A percentile compares a stretch with the other conserved stretches of the same genome.
phyloP scores from a whole-genome alignment of 2,329 filamentous ascomycete species.

The Raffaelea albimanens region DNA sequence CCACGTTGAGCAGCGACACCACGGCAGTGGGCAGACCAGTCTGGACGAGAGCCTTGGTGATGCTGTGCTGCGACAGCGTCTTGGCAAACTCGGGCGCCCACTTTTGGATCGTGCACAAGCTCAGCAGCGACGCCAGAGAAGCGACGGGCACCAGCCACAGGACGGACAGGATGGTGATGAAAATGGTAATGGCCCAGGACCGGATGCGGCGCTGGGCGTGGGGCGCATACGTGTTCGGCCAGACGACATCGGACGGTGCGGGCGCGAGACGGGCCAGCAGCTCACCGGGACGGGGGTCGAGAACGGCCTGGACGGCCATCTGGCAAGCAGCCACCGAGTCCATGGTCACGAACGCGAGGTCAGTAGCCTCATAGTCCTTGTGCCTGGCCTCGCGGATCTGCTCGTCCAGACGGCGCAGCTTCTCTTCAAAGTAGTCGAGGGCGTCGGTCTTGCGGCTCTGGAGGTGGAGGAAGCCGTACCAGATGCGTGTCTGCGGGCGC shows the following conservation, averaged over 20 bases:
- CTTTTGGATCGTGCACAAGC: slow-evolving; percentile 68
- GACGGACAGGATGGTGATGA: slow-evolving; percentile 75
- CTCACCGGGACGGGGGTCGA: slow-evolving; percentile 81
- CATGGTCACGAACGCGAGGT: slow-evolving; percentile 94
- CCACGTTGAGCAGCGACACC: slow-evolving; percentile 77
- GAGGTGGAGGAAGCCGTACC: slow-evolving; percentile 68
- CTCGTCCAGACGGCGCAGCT: slow-evolving; percentile 68
- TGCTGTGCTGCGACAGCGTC: slow-evolving; percentile 56
- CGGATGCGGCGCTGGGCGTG: slow-evolving; percentile 64
- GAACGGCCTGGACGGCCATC: slow-evolving; percentile 90
- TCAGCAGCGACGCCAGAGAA: slow-evolving; percentile 68
- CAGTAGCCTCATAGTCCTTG: slow-evolving; percentile 67
- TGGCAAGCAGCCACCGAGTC: slow-evolving; percentile 86
- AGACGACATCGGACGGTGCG: slow-evolving; percentile 85
- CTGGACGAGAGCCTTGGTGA: slow-evolving; percentile 68
- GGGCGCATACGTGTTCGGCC: slow-evolving; percentile 83
- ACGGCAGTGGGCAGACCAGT: slow-evolving; percentile 80
- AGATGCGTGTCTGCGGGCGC: slow-evolving; percentile 63
- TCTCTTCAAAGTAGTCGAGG: slow-evolving; percentile 89
- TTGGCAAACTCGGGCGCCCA: slow-evolving; percentile 62
- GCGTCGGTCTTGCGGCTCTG: slow-evolving; percentile 71
- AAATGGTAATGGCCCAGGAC: slow-evolving; percentile 73
- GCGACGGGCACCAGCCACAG: slow-evolving; percentile 82
- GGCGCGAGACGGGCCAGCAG: slow-evolving; percentile 80
- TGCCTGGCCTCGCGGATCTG: slow-evolving; percentile 60